These are phyloP conservation scores for Coemansia reversa DNA, from an alignment of 192 early-diverging fungal genomes.

Conservation along the genomic window DNA sequence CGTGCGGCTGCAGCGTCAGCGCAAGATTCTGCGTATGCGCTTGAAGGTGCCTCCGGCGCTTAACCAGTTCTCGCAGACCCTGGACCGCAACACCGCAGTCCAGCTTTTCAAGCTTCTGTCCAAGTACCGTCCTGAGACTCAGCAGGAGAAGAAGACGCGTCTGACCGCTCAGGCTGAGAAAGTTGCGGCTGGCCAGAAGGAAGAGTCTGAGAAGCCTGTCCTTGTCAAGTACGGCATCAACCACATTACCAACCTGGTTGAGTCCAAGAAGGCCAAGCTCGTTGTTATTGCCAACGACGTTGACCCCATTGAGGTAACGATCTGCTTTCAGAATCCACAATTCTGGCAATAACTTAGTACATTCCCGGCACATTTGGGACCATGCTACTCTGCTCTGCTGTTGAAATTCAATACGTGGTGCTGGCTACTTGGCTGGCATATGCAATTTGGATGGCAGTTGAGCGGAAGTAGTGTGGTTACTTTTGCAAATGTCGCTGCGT, in stretches of 20 bases:
- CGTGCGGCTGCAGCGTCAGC: slow-evolving; percentile 98
- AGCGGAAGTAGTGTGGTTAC: background rate
- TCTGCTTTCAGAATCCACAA: background rate
- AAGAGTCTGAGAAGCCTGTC: slow-evolving; percentile 90
- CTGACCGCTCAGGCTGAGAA: slow-evolving; percentile 82
- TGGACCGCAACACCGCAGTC: slow-evolving; percentile 99
- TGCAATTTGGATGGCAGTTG: no score
- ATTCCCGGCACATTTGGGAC: slow-evolving; percentile 9
- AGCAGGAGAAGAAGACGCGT: slow-evolving; percentile 94
- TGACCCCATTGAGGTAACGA: slow-evolving; percentile 90
- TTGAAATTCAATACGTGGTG: background rate
- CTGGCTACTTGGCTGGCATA: background rate
- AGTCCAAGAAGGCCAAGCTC: slow-evolving; percentile 98
- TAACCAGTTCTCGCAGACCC: slow-evolving; percentile 98
- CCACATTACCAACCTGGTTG: slow-evolving; percentile 96
- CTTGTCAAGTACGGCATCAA: slow-evolving; percentile 99
- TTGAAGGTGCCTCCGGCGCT: slow-evolving; percentile 99
- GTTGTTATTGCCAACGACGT: slow-evolving; percentile 99
- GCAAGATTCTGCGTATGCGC: slow-evolving; percentile 94
- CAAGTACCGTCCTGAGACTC: slow-evolving; percentile 99
- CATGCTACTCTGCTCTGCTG: background rate
- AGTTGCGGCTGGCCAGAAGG: slow-evolving; percentile 86
- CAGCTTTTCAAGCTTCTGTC: slow-evolving; percentile 96
- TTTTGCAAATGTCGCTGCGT: slow-evolving; percentile 14
- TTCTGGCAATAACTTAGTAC: slow-evolving; percentile 20